Conservation (phyloP, 257 asterid species). For the Dorcoceras hygrometricum region DNA sequence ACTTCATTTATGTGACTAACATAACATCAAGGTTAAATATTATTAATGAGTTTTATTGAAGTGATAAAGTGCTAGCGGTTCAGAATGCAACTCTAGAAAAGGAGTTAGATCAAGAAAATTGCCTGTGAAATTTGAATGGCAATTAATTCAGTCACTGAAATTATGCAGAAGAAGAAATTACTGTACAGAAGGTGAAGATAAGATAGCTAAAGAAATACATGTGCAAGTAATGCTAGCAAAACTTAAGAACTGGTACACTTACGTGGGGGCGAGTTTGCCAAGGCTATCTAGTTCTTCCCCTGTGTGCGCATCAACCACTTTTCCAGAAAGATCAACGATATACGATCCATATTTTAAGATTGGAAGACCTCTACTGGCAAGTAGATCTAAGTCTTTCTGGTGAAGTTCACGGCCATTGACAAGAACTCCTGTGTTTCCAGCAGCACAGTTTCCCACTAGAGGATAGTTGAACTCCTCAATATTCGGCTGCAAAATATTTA, state of each 20-base stretch:
- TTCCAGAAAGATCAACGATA: slow-evolving; percentile 67
- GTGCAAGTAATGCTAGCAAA: neutral
- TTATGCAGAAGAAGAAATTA: too few relatives aligned
- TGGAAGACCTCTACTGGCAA: slow-evolving; percentile 77
- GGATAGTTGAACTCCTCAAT: slow-evolving; percentile 79
- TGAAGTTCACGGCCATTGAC: slow-evolving; percentile 96
- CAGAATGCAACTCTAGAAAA: neutral
- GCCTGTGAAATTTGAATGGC: neutral
- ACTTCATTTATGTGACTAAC: too few relatives aligned
- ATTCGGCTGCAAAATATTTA: slow-evolving; percentile 69
- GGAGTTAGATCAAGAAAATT: neutral
- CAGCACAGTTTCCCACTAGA: slow-evolving; percentile 67
- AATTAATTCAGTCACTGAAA: neutral
- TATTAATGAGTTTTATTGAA: too few relatives aligned
- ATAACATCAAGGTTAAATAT: too few relatives aligned
- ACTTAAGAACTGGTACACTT: slow-evolving; percentile 29
- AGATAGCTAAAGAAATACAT: too few relatives aligned
- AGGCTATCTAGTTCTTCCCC: slow-evolving; percentile 74
- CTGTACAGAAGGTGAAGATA: neutral
- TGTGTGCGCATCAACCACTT: slow-evolving; percentile 71
- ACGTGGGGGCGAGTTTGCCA: slow-evolving; percentile 99
- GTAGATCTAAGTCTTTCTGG: slow-evolving; percentile 77
- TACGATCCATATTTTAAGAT: slow-evolving; percentile 58
- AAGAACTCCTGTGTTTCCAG: slow-evolving; percentile 72
- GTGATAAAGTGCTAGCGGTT: too few relatives aligned